These are phyloP conservation scores for Porodaedalea pini DNA, from an alignment of 1,284 basidiomycete species.

Conservation along the genomic window DNA sequence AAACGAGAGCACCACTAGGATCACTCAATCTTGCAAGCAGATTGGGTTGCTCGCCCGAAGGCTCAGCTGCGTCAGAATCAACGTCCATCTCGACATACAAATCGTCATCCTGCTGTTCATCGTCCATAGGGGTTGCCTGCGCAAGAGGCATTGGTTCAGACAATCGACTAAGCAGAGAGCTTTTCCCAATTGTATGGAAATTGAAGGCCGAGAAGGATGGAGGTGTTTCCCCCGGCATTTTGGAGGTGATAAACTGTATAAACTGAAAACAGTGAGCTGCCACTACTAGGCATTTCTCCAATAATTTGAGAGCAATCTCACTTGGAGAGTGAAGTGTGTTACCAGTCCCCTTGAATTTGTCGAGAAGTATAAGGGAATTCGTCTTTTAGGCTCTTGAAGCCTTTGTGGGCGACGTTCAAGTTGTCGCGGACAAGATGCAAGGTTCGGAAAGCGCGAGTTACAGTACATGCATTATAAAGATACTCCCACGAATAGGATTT, in stretches of 20 bases:
- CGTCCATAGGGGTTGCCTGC: constrained; percentile 27
- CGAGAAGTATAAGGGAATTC: not conserved
- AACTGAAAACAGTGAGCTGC: not conserved
- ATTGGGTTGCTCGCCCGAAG: not conserved
- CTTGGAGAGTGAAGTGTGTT: not conserved
- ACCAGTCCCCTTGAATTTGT: not conserved
- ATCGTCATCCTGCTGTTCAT: constrained; percentile 20
- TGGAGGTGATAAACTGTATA: not conserved
- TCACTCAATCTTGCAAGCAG: not conserved
- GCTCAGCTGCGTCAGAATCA: not conserved
- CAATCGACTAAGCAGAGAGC: constrained; percentile 44
- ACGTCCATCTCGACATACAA: not conserved
- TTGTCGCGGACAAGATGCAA: not conserved
- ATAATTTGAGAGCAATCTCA: not conserved
- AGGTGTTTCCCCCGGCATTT: constrained; percentile 10
- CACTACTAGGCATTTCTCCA: not conserved
- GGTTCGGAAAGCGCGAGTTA: not conserved
- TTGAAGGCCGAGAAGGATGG: constrained; percentile 40
- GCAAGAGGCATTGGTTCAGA: constrained; percentile 33
- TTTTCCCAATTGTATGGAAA: constrained; percentile 46
- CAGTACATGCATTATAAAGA: not conserved
- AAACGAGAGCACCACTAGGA: too few relatives aligned
- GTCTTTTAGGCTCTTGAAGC: not conserved
- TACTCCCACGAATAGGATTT: not conserved
- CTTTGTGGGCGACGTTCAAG: not conserved